phyloP scores from a whole-genome alignment of 2,329 filamentous ascomycete species.

The Dryadomyces sulphureus region DNA sequence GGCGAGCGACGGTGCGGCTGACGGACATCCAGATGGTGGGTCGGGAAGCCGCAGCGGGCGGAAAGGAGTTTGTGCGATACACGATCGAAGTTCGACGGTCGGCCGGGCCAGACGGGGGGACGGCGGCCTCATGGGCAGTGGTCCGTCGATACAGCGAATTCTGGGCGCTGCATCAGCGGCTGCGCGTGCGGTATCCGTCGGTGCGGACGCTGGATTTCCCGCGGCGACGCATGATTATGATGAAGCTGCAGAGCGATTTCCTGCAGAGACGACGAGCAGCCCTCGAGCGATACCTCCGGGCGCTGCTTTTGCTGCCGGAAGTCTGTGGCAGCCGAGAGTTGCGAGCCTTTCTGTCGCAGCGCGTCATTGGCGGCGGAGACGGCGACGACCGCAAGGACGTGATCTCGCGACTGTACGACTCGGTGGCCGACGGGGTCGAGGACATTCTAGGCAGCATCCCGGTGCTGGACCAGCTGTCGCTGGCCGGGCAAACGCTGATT shows the following conservation, averaged over 20 bases:
- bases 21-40: slow-evolving; percentile 90
- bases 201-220: slow-evolving; percentile 88
- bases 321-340: slow-evolving; percentile 90
- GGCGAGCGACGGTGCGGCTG: slow-evolving; percentile 76
- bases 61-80: slow-evolving; percentile 80
- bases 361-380: slow-evolving; percentile 38
- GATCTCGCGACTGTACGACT: slow-evolving; percentile 89
- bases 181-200: slow-evolving; percentile 67
- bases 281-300: slow-evolving; percentile 71
- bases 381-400: slow-evolving; percentile 66
- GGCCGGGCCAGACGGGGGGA: slow-evolving; percentile 78
- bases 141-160: slow-evolving; percentile 95
- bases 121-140: slow-evolving; percentile 86
- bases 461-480: slow-evolving; percentile 83
- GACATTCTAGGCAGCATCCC: slow-evolving; percentile 94
- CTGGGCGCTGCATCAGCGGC: slow-evolving; percentile 80
- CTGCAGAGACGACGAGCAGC: slow-evolving; percentile 74
- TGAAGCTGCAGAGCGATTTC: slow-evolving; percentile 95
- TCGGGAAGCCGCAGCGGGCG: slow-evolving; percentile 1
- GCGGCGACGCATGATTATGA: slow-evolving; percentile 77
- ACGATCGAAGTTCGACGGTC: slow-evolving; percentile 82
- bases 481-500: slow-evolving; percentile 82
- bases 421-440: slow-evolving; percentile 94
- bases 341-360: slow-evolving; percentile 82
- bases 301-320: slow-evolving; percentile 73